Base-by-base conservation (phyloP, 129 eudicot species). In the Apium graveolens region DNA sequence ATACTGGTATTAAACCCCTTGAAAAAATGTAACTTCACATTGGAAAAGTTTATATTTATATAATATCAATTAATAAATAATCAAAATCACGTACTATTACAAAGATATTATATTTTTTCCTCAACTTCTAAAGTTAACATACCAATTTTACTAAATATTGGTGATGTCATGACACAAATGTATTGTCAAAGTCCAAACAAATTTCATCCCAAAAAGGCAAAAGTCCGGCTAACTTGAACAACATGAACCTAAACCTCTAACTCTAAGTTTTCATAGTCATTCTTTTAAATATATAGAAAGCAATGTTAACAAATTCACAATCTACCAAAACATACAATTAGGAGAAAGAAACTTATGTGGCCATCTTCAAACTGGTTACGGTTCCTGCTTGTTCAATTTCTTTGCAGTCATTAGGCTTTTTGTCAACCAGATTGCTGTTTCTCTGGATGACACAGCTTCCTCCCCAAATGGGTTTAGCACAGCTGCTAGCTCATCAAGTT, bases 361-460 rank as follows among this genome's bases (percentile, higher is more conserved):
- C 71, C 77, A 42, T 27, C 68, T 11, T 24, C 9, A 72, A 29
- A 66, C 2, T 20, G 73, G 42, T 82, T 62, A 87, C 24, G 93
- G 81, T 27, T 84, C 92, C 29, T n/a, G n/a, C n/a, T 81, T 84
- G 5, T 79, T 78, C 16, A 82, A 77, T 80, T 92, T 92, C 69
- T 87, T 88, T 32, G 87, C 88, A 79, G 81, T 92, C 83, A 96
- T 89, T 57, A 96, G 90, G 78, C 97, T 91, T 81, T 96, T 92
- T 44, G 99, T 92, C 79, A 96, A 82, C 99, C 99, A 96, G 38
- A 96, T 96, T 74, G 99, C 99, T 13, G 99, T 96, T 85, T 96
- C 99, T 83, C 99, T 83, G 4, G 99, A 96, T 20, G 99, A 96
- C 31, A 92, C 93, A 10, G 88, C 68, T 13, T 96, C 99, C 76